Base-by-base conservation (phyloP, 2,329 filamentous ascomycete species). In the Sporothrix mexicana region DNA sequence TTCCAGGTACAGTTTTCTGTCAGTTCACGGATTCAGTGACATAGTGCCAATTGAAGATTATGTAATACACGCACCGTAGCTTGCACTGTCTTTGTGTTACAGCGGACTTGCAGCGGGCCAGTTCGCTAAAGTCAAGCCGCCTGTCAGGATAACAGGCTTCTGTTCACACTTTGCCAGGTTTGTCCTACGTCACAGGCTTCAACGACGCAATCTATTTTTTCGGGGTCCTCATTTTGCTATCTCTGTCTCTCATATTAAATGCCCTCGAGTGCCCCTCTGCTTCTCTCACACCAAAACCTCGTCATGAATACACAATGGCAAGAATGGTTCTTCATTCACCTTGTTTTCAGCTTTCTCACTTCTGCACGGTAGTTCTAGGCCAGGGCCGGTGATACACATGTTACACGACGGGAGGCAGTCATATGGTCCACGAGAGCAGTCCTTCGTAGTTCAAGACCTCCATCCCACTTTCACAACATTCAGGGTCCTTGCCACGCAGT, bases 401-500 rank as follows among this genome's bases (percentile, higher is more conserved):
- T n/a, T 36, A 25, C 9, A 55, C 51, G 51, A 13, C 20, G 17
- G 10, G 13, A 20, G 51, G 20, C 20, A 23, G 10, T 55, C 20
- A 12, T 55, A 36, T 15, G 36, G 15, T 13, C 9, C 55, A 57
- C 55, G 55, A 12, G 51, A 51, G 51, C 8, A 23, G 20, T 59
- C 23, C 25, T 6, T 15, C 25, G 55, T 36, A n/a, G 55, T 25
- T n/a, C 55, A 59, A 57, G 25, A 36, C 25, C 36, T 36, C 25
- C 36, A 15, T 36, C 30, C 30, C 30, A 36, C 30, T 36, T 36
- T 36, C 30, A 36, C 30, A 36, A 23, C 2, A 45, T 64, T 45
- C 59, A 64, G 59, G 59, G 59, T 64, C 59, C 59, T 64, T 41
- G 36, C 59, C 59, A 64, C 59, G 30, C 41, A 2, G 57, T 36